Percentiles rank a stretch among this genome's conserved stretches.
phyloP scores from a whole-genome alignment of 2,329 filamentous ascomycete species.

The Stemphylium vesicarium region DNA sequence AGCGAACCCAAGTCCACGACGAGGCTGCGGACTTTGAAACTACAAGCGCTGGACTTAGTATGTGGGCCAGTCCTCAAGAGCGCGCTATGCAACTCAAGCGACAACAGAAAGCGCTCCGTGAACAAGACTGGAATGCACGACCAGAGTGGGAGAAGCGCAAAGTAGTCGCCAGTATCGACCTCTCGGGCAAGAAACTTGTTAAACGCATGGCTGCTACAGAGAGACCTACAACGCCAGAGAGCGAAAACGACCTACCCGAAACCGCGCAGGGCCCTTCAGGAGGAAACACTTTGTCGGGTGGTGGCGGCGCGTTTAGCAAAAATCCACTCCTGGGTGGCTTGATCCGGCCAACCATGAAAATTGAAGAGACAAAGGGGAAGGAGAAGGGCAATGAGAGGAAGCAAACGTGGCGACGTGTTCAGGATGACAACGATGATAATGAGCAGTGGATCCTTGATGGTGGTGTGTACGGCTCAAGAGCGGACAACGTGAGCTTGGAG shows the following conservation, averaged over 20 bases:
- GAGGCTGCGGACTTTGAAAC: conserved; percentile 79
- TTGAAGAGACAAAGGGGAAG: conserved; percentile 62
- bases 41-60: conserved; percentile 65
- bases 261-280: conserved; percentile 33
- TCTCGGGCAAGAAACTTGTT: conserved; percentile 78
- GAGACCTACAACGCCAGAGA: conserved; percentile 59
- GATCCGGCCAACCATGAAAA: conserved; percentile 66
- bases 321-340: conserved; percentile 72
- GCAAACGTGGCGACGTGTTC: conserved; percentile 57
- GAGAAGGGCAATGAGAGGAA: conserved; percentile 47
- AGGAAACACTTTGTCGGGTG: conserved; percentile 32
- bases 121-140: conserved; percentile 83
- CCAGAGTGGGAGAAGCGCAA: conserved; percentile 89
- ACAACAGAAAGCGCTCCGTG: conserved; percentile 81
- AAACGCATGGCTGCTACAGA: conserved; percentile 69
- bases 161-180: conserved; percentile 83
- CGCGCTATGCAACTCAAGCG: conserved; percentile 81
- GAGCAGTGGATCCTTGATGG: conserved; percentile 62
- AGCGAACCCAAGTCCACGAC: conserved; percentile 82
- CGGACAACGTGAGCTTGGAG: conserved; percentile 24
- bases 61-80: conserved; percentile 86
- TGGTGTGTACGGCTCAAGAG: conserved; percentile 52
- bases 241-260: conserved; percentile 57
- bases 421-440: conserved; percentile 61
- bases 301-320: conserved; percentile 67